Evolutionary conservation across 2,329 filamentous ascomycete species (phyloP).

Genomic region (Zymoseptoria pseudotritici): DNA sequence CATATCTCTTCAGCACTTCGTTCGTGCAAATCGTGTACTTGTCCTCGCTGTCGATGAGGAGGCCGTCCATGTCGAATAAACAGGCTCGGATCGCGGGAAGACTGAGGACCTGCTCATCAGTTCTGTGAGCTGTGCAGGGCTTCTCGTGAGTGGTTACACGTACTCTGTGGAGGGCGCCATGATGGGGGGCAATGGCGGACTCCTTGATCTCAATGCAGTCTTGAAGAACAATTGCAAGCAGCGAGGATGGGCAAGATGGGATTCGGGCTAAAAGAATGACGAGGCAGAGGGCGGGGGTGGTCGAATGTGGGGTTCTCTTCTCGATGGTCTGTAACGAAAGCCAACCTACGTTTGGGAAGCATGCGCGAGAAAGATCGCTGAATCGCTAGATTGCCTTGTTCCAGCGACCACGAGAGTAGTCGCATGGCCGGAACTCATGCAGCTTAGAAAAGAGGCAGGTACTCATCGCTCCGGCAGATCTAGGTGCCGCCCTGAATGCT

Average conservation of each 20-base stretch:
- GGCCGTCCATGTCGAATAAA: constrained; percentile 97
- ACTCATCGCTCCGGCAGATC: too few species aligned
- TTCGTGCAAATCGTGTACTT: constrained; percentile 80
- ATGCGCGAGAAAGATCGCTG: too few species aligned
- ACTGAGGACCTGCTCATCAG: constrained; percentile 11
- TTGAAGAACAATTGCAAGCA: background rate
- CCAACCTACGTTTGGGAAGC: too few species aligned
- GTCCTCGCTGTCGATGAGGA: constrained; percentile 90
- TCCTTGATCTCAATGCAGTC: background rate
- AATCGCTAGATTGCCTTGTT: too few species aligned
- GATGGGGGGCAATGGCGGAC: background rate
- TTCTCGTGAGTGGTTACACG: background rate
- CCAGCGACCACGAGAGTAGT: too few species aligned
- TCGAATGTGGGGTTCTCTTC: background rate
- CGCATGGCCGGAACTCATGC: too few species aligned
- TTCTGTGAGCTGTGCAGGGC: constrained; percentile 7
- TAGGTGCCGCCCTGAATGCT: too few species aligned
- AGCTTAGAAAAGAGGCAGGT: too few species aligned
- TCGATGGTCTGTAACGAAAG: background rate
- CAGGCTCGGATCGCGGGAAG: constrained; percentile 79
- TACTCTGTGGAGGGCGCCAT: constrained; percentile 11
- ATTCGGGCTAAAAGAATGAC: background rate
- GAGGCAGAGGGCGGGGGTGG: background rate
- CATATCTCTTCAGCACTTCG: constrained; percentile 67
- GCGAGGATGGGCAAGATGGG: background rate